Evolutionary conservation across 2,329 filamentous ascomycete genomes (phyloP), one percentile per base, ranked within the genome.

Genomic region (Scleromitrula shiraiana): DNA sequence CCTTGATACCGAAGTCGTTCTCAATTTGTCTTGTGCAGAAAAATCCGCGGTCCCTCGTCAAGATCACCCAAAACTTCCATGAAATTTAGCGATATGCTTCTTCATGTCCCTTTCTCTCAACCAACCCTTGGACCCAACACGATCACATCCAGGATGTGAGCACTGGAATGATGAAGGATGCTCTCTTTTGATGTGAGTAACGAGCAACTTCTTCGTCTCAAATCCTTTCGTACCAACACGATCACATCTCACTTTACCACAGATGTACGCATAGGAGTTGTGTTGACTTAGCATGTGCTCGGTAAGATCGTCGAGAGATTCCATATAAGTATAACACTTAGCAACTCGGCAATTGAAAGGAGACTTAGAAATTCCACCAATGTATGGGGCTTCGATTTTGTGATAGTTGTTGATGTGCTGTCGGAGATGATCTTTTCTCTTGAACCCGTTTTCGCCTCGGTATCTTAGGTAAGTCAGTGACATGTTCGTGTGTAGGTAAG

Each of bases 91-190:
- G 7, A 53, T 44, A 26, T 57, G 55, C 49, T 53, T 57, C 15
- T 45, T 19, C 52, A 52, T 53, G 19, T 53, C 55, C 6, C 9
- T 24, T 29, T 46, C n/a, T n/a, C 52, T 41, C 15, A 45, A 32
- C 52, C 52, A 57, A 3, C 53, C 55, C 4, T 56, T 56, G 10
- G 30, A 46, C 1, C 52, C 55, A 15, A 55, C 23, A 9, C 53
- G 50, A 36, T 53, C 41, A 26, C 55, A 56, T 9, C 52, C 55
- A 3, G 36, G 41, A 10, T 53, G 38, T 10, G 44, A 15, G 14
- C 53, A 57, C 27, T 53, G 52, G 24, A 49, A 55, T 17, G 46
- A 46, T 12, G 52, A 50, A 10, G 37, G 33, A 24, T 57, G 55
- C 1, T 55, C 49, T 5, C 52, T 50, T 32, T 54, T 57, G 6